Evolutionary conservation across 176 grass and related monocot genomes (phyloP).

Genomic region (Cocos nucifera): DNA sequence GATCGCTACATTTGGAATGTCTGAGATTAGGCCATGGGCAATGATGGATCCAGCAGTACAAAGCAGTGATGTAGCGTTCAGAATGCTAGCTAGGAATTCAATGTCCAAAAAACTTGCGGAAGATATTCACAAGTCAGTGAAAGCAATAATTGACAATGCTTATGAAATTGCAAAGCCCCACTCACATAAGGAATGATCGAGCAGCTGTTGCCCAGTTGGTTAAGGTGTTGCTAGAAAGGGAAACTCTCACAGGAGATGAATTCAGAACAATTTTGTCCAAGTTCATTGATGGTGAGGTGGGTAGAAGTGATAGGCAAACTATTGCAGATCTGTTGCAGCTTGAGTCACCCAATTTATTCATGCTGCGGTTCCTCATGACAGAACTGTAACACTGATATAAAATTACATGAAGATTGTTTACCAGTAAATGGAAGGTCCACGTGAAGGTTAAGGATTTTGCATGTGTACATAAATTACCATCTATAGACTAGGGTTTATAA

Average conservation of each 20-base stretch:
- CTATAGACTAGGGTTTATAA: no score
- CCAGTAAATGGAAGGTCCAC: no score
- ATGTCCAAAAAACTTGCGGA: slow-evolving; percentile 74
- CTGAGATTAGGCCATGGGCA: slow-evolving; percentile 64
- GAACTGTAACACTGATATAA: background rate
- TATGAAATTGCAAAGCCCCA: slow-evolving; percentile 61
- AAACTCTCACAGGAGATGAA: slow-evolving; percentile 32
- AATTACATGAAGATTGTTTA: no score
- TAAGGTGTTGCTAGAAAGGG: no score
- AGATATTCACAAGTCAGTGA: slow-evolving; percentile 56
- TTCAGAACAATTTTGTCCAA: slow-evolving; percentile 63
- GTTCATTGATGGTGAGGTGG: slow-evolving; percentile 34
- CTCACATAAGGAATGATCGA: slow-evolving; percentile 40
- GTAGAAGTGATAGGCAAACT: slow-evolving; percentile 24
- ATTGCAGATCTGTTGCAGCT: slow-evolving; percentile 28
- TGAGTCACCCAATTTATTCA: slow-evolving; percentile 21
- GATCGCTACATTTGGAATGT: slow-evolving; percentile 80
- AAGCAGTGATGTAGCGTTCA: slow-evolving; percentile 60
- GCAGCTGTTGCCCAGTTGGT: no score
- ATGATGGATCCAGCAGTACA: slow-evolving; percentile 38
- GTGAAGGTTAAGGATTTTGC: no score
- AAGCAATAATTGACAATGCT: slow-evolving; percentile 41
- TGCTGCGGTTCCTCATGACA: background rate
- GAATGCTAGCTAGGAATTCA: slow-evolving; percentile 62
- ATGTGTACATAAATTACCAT: no score